Conservation (phyloP, 2,329 filamentous ascomycete species). For the Teratosphaeriaceae sp. region DNA sequence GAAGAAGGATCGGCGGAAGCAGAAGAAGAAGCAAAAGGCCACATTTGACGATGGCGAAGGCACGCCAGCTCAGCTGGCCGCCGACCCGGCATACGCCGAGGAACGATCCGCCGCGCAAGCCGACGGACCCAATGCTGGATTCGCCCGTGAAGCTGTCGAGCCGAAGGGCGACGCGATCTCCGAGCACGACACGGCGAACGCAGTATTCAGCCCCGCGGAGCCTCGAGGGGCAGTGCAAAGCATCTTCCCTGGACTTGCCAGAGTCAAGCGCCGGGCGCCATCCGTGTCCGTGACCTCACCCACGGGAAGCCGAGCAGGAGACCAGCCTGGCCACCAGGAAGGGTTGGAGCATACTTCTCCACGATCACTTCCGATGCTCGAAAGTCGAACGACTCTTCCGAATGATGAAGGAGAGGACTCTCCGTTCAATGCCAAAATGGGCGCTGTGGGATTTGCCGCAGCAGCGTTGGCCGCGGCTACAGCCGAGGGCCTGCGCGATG, state of each 20-base stretch:
- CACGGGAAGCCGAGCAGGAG: background rate
- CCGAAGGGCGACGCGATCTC: too few species aligned
- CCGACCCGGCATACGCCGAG: too few species aligned
- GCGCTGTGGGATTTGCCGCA: background rate
- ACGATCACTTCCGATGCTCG: conserved; percentile 16
- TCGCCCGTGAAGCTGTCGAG: too few species aligned
- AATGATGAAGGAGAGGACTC: too few species aligned
- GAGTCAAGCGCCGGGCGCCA: conserved; percentile 16
- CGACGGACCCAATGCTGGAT: too few species aligned
- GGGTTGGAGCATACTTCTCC: too few species aligned
- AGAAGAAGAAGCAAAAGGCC: conserved; percentile 23
- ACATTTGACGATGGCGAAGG: conserved; percentile 14
- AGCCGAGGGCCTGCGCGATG: too few species aligned
- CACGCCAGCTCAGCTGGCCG: too few species aligned
- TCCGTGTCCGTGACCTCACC: conserved; percentile 4
- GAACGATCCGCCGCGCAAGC: too few species aligned
- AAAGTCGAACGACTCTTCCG: too few species aligned
- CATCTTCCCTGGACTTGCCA: conserved; percentile 19
- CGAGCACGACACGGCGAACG: too few species aligned
- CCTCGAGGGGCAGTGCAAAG: conserved; percentile 15
- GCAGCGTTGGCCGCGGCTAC: background rate
- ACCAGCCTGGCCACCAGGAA: conserved; percentile 7
- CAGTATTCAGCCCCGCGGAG: background rate
- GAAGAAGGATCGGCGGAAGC: conserved; percentile 26
- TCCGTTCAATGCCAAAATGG: too few species aligned